phyloP scores from a whole-genome alignment of 1,139 yeast genomes.

The Geotrichum phurueaensis region DNA sequence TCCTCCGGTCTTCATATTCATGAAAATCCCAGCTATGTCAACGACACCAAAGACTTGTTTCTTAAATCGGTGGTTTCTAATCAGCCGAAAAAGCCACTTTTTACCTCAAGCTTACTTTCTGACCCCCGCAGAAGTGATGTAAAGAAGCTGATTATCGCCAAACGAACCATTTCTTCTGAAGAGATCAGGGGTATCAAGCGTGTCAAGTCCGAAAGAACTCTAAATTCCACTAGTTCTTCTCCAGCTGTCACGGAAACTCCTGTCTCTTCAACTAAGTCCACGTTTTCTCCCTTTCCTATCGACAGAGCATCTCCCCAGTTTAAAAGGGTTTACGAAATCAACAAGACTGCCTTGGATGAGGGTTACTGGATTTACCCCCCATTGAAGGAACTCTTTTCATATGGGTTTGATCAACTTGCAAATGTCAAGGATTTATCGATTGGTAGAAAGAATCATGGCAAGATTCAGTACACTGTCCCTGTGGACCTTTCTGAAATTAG shows the following conservation, averaged over 20 bases:
- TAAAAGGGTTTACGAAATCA: conserved; percentile 21
- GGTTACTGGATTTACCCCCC: conserved; percentile 84
- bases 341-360: conserved; percentile 31
- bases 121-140: conserved; percentile 4
- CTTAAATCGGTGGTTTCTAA: conserved; percentile 1
- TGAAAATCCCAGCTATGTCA: not conserved
- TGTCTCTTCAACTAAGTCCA: not conserved
- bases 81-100: not conserved
- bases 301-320: not conserved
- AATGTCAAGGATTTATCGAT: conserved; percentile 62
- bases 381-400: conserved; percentile 45
- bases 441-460: conserved; percentile 74
- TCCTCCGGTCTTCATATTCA: not conserved
- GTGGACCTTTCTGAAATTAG: conserved; percentile 61
- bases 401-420: conserved; percentile 48
- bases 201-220: not conserved
- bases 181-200: conserved; percentile 9
- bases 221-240: not conserved
- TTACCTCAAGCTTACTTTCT: conserved; percentile 1
- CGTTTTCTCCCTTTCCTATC: conserved; percentile 1
- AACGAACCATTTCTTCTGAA: conserved; percentile 1
- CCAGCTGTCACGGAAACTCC: not conserved
- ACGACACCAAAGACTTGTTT: conserved; percentile 1
- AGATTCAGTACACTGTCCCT: conserved; percentile 61
- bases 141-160: conserved; percentile 12